These are phyloP conservation scores for Akanthomyces lecanii DNA, from an alignment of 2,329 filamentous ascomycete species.

Conservation along the genomic window DNA sequence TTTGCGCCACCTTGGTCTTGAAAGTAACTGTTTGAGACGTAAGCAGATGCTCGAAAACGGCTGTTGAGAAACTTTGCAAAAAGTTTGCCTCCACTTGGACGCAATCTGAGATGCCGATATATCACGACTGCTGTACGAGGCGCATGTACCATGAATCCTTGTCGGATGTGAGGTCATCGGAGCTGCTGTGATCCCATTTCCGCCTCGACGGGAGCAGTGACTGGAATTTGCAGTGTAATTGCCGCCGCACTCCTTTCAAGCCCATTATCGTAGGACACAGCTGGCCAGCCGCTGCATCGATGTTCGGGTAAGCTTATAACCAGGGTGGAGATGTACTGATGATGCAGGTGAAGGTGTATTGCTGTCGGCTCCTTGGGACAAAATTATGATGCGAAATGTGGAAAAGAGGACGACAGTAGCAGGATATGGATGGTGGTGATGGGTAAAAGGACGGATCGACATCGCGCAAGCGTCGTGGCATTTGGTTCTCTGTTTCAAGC, in stretches of 20 bases:
- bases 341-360: neutral
- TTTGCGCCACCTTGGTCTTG: slow-evolving; percentile 25
- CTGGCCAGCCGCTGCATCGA: slow-evolving; percentile 7
- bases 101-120: neutral
- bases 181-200: slow-evolving; percentile 24
- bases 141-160: slow-evolving; percentile 27
- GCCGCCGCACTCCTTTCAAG: slow-evolving; percentile 36
- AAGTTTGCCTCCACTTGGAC: neutral
- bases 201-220: slow-evolving; percentile 28
- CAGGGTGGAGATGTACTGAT: slow-evolving; percentile 12
- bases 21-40: slow-evolving; percentile 30
- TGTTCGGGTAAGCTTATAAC: slow-evolving; percentile 11
- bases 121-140: neutral
- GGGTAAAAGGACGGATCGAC: neutral
- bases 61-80: neutral
- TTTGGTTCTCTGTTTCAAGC: slow-evolving; percentile 27
- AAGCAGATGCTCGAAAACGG: slow-evolving; percentile 15
- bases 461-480: slow-evolving; percentile 10
- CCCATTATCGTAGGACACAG: slow-evolving; percentile 28
- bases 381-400: neutral
- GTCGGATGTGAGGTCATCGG: slow-evolving; percentile 19
- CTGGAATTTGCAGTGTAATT: slow-evolving; percentile 32
- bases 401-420: neutral
- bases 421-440: neutral
- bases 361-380: neutral